Base-by-base conservation (phyloP, 805 yeast genomes). In the Candida silvatica region DNA sequence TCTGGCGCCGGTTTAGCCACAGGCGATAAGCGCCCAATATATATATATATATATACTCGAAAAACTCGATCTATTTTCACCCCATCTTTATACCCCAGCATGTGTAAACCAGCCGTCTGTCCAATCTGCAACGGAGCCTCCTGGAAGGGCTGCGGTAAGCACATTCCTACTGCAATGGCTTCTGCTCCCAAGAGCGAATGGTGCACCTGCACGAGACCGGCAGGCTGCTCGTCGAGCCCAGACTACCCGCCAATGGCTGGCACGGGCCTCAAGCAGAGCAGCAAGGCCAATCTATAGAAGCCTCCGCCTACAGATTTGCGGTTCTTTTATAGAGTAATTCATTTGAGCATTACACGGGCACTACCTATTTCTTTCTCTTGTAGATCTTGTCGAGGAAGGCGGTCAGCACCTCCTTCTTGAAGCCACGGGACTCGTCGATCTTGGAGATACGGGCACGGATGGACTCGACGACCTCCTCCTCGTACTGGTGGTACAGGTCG, bases 371-470 rank as follows among this genome's bases (percentile, higher is more conserved):
- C 43, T 79, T 73, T 61, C 99, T 83, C 68, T 87, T 88, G 77
- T 92, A 92, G 51, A 92, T 83, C 66, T 92, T 92, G 58, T 75
- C 70, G 52, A 92, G 74, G 69, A 92, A 92, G 4, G 77, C 77
- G 20, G 84, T 71, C 48, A 92, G 69, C n/a, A 86, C 96, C 30
- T 78, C 81, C 45, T 72, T 74, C 64, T 85, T 90, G 64, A 92
- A 83, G n/a, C 98, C 98, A 53, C 94, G 77, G 17, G 82, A 67
- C 63, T 90, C 97, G 54, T 92, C 97, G 39, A 83, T 62, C 20
- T 68, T 49, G n/a, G 70, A 71, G 44, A 92, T 92, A 56, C 74
- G 68, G 27, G 57, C 56, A 50, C 64, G 73, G 54, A 92, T 68
- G 40, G 80, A 73, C 32, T 59, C 60, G 22, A 84, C 95, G 39